Evolutionary conservation across 2,329 filamentous ascomycete species (phyloP).

Genomic region (Cladorrhinum sp.): DNA sequence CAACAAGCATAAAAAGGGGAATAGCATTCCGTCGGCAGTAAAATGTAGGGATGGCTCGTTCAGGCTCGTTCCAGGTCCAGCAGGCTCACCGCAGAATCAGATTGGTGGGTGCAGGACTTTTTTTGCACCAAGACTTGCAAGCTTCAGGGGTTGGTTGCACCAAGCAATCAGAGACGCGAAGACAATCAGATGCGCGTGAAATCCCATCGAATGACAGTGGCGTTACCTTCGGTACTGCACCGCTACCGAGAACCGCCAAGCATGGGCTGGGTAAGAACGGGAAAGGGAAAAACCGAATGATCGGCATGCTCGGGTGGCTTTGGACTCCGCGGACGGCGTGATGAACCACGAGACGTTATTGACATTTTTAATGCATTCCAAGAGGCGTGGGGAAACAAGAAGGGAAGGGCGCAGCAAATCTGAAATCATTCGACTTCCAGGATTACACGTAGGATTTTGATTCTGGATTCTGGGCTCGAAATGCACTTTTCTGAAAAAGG

Average conservation of each 20-base stretch:
- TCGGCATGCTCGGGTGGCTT: constrained; percentile 5
- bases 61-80: background rate
- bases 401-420: no score
- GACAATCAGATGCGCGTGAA: constrained; percentile 8
- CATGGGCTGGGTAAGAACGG: background rate
- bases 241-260: constrained; percentile 5
- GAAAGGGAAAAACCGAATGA: constrained; percentile 3
- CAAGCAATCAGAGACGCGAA: constrained; percentile 22
- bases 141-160: constrained; percentile 16
- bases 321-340: constrained; percentile 1
- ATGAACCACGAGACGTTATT: background rate
- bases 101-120: constrained; percentile 14
- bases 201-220: constrained; percentile 21
- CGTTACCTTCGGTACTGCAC: constrained; percentile 16
- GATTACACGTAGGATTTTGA: background rate
- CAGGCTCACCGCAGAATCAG: constrained; percentile 8
- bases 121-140: constrained; percentile 9
- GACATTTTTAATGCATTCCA: background rate
- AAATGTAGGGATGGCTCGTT: constrained; percentile 1
- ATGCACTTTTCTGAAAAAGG: background rate
- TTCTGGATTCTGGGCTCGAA: background rate
- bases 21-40: background rate
- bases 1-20: background rate
- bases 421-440: background rate
- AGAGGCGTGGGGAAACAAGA: background rate